Base-by-base conservation (phyloP, 2,329 filamentous ascomycete genomes). In the Fusarium oxysporum region DNA sequence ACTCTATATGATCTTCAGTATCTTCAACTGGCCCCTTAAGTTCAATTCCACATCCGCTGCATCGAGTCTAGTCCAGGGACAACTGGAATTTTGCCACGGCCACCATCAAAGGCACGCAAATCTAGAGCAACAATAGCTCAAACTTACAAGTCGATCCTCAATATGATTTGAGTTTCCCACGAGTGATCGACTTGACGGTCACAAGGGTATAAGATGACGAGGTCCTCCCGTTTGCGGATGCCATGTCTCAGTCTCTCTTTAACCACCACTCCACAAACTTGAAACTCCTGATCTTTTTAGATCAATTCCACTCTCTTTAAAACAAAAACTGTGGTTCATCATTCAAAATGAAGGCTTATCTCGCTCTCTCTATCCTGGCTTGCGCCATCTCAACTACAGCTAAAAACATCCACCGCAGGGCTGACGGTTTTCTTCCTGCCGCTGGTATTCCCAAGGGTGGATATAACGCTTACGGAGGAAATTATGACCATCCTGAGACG, bases 71-170 rank as follows among this genome's bases (percentile, higher is more conserved):
- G 68, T 53, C 30, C 60, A 70, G 66, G 66, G 66, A 70, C 68
- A 43, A 68, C 67, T 71, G 68, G 67, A 71, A 71, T 71, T 62
- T 67, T 53, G 67, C 62, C 68, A 62, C 67, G n/a, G 6, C 32
- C 33, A 21, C 55, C 32, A 41, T 5, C 37, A 23, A 55, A 66
- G 50, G 41, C 21, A 38, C 44, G 21, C 5, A 35, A 32, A 51
- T 71, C 68, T 71, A 62, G 67, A 71, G 67, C 21, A 32, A 19
- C 16, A 21, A 62, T 71, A 54, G 67, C 57, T 23, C 45, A 50
- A 71, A 71, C 67, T 28, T 71, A 71, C 32, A 19, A 3, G 2
- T 2, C 10, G 12, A 19, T 17, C 19, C n/a, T 33, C 5, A 16
- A 11, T n/a, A 40, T 13, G 11, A 41, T 28, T 38, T 48, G 35